Evolutionary conservation across 305 asterid species (phyloP), one percentile per base, ranked within the genome.

Genomic region (Plantago coronopus): DNA sequence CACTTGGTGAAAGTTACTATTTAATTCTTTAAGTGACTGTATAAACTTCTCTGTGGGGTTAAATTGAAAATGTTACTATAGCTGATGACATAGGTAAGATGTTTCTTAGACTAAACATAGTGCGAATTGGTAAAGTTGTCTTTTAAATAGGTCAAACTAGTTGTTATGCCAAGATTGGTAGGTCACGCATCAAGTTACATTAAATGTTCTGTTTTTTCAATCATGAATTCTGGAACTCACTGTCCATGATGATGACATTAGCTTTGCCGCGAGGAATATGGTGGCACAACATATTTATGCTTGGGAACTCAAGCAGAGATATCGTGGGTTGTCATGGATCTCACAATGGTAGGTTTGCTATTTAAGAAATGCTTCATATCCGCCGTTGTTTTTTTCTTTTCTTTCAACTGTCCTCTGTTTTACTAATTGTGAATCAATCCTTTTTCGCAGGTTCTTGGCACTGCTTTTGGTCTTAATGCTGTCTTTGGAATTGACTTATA

Each of bases 211-310:
- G 3, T 5, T 34, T 34, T 0, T 22, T 12, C 16, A 18, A 18
- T 47, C 18, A n/a, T 47, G 20, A 63, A 37, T 58, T 29, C 48
- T 66, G 69, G 60, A 64, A 77, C 77, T 76, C 56, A 61, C 58
- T 61, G 22, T 40, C 64, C 54, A 56, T 68, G 68, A 63, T 78
- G 65, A 61, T 75, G 62, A 65, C 49, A n/a, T 49, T 70, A 93
- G 99, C 80, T 94, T 63, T 94, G 95, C 91, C 75, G 91, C 11
- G 80, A 82, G 84, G 97, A 94, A 74, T 94, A 94, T 76, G 95
- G 78, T 81, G 82, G 76, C 48, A 25, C 67, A 59, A 83, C 93
- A 50, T 93, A 97, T 75, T 49, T 85, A 63, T 70, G 85, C 29
- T 70, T 93, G 66, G 97, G 97, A 78, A 77, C 81, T 81, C 95